Percentiles rank a stretch among this genome's conserved stretches.
Evolutionary conservation across 352 stramenopile genomes (phyloP).

Genomic region (Aphanomyces invadans): DNA sequence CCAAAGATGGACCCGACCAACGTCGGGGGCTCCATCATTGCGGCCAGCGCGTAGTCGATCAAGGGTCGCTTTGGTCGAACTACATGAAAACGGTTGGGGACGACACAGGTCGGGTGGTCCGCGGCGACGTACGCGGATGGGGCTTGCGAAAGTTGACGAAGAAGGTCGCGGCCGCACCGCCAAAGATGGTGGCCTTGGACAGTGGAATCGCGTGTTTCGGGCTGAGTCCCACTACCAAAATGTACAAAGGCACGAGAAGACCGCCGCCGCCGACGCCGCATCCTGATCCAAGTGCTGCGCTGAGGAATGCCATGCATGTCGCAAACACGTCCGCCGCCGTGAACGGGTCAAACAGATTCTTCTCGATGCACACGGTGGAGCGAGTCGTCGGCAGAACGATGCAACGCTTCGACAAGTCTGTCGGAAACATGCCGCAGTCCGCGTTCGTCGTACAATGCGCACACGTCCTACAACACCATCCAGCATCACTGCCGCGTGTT

Average conservation of each 20-base stretch:
- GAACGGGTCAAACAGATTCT: slow-evolving; percentile 73
- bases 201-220: slow-evolving; percentile 97
- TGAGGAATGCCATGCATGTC: slow-evolving; percentile 65
- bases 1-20: slow-evolving; percentile 71
- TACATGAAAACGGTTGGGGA: slow-evolving; percentile 22
- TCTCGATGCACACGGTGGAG: slow-evolving; percentile 51
- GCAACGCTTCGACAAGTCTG: slow-evolving; percentile 55
- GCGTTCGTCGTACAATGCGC: slow-evolving; percentile 53
- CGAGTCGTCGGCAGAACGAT: slow-evolving; percentile 24
- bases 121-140: slow-evolving; percentile 68
- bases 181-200: slow-evolving; percentile 96
- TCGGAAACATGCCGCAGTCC: slow-evolving; percentile 43
- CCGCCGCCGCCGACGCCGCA: slow-evolving; percentile 91
- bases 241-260: slow-evolving; percentile 96
- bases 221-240: slow-evolving; percentile 88
- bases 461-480: slow-evolving; percentile 37
- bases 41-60: slow-evolving; percentile 97
- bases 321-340: slow-evolving; percentile 56
- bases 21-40: slow-evolving; percentile 96
- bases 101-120: slow-evolving; percentile 5
- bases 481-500: too few relatives aligned
- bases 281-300: slow-evolving; percentile 83
- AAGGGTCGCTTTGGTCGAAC: slow-evolving; percentile 83
- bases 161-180: slow-evolving; percentile 92
- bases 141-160: slow-evolving; percentile 90